Evolutionary conservation across 345 rosid genomes (phyloP), one percentile per base, ranked within the genome.

Genomic region (Anacardium occidentale): DNA sequence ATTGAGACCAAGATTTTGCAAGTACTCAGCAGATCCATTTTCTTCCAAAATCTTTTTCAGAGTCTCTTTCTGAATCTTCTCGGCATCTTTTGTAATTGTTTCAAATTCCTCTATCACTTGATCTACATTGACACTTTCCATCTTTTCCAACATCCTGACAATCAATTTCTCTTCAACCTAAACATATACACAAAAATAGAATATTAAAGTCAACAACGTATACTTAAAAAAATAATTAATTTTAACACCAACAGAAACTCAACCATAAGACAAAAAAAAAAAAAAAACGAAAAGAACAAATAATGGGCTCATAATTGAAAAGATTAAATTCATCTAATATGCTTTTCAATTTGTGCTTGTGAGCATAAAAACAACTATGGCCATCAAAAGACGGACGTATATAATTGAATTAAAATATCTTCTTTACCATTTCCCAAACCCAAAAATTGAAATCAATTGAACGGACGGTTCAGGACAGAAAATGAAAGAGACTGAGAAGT

Each of bases 81-180:
- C 87, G 0, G 93, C 94, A 78, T 95, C 91, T 57, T 72, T 85
- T 21, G 93, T 91, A 79, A 83, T 80, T 10, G 83, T 80, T 37
- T 92, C 91, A 34, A 95, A 95, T 52, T 92, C 97, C 52, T 84
- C 85, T 40, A 91, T 90, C 18, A 91, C 91, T 71, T 62, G 76
- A 42, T 86, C 85, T 47, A 85, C 54, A 64, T 89, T 55, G 45
- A 89, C 22, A 20, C 24, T 74, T 34, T 83, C 90, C 83, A 79
- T 87, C 75, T 75, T 86, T 72, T 84, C 90, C 76, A 83, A 78
- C 88, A 90, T 86, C 80, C 78, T 89, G 32, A 76, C 58, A 54
- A 57, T 47, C 26, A 40, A 40, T 22, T 29, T 34, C 18, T 42
- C 74, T 62, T 59, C 21, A 50, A 26, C 47, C 11, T 26, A 62